phyloP scores from a whole-genome alignment of 805 yeast species.

The Blastobotrys parvus region DNA sequence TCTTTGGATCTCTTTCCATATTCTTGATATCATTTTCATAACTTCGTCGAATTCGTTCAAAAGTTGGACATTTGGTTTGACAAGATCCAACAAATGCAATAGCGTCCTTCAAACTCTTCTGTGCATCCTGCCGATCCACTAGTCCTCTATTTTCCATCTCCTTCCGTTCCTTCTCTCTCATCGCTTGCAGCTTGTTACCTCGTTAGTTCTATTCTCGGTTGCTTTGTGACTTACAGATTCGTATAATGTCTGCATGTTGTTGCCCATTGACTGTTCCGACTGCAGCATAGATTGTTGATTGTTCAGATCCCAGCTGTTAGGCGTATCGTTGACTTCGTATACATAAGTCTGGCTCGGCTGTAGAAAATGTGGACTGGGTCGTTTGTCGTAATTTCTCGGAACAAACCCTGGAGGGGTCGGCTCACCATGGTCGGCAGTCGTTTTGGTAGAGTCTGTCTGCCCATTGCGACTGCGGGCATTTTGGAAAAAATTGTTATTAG shows the following conservation, averaged over 20 bases:
- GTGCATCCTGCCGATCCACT: conserved; percentile 79
- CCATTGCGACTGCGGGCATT: too few species aligned
- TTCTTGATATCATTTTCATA: conserved; percentile 79
- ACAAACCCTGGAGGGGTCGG: conserved; percentile 10
- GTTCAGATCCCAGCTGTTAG: conserved; percentile 58
- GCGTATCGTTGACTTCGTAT: not conserved
- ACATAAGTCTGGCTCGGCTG: conserved; percentile 3
- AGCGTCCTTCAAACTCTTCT: conserved; percentile 82
- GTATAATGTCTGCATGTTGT: conserved; percentile 63
- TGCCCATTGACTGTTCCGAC: conserved; percentile 37
- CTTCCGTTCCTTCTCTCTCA: conserved; percentile 67
- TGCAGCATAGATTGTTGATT: conserved; percentile 57
- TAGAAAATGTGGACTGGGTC: conserved; percentile 9
- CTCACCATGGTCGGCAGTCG: not conserved
- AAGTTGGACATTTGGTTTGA: conserved; percentile 88
- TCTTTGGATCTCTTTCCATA: conserved; percentile 60
- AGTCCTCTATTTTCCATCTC: conserved; percentile 73
- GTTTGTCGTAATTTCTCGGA: conserved; percentile 5
- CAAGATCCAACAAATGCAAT: conserved; percentile 84
- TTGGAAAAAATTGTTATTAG: not conserved
- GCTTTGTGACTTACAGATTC: conserved; percentile 31
- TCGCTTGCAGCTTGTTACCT: conserved; percentile 46
- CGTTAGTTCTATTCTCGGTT: not conserved
- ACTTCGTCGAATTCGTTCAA: conserved; percentile 81
- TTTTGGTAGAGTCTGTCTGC: not conserved